Evolutionary conservation across 2,329 filamentous ascomycete species (phyloP).

Genomic region (Ophiostoma quercus): DNA sequence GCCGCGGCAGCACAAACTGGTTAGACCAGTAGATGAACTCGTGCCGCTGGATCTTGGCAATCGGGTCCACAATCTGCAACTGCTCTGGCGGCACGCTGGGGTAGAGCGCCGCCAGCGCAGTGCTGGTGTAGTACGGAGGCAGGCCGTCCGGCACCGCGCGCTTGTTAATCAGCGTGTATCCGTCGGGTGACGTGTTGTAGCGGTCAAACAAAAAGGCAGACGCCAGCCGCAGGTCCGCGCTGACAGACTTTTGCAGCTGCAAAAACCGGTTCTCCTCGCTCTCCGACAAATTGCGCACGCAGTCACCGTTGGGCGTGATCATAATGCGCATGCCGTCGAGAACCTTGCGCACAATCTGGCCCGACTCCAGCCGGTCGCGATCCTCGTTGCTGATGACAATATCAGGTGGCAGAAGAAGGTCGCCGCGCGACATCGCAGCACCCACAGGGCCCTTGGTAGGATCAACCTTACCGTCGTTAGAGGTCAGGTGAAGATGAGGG

Average conservation of each 20-base stretch:
- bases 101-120: slow-evolving; percentile 25
- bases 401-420: slow-evolving; percentile 37
- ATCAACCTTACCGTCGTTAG: slow-evolving; percentile 16
- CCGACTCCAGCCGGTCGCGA: slow-evolving; percentile 49
- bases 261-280: slow-evolving; percentile 68
- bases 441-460: slow-evolving; percentile 13
- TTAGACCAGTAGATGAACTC: slow-evolving; percentile 65
- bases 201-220: slow-evolving; percentile 53
- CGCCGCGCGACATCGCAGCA: slow-evolving; percentile 16
- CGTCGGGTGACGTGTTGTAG: slow-evolving; percentile 47
- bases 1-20: slow-evolving; percentile 59
- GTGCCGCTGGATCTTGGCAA: slow-evolving; percentile 61
- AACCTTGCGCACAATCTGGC: slow-evolving; percentile 56
- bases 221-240: slow-evolving; percentile 46
- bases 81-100: slow-evolving; percentile 10
- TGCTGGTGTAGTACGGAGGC: slow-evolving; percentile 55
- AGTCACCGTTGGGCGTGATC: slow-evolving; percentile 70
- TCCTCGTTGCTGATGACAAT: slow-evolving; percentile 51
- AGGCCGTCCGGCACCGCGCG: slow-evolving; percentile 60
- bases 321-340: slow-evolving; percentile 62
- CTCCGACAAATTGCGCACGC: slow-evolving; percentile 63
- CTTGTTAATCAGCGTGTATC: slow-evolving; percentile 59
- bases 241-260: slow-evolving; percentile 58
- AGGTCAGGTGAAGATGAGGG: slow-evolving; percentile 12
- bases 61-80: slow-evolving; percentile 42